Conservation (phyloP, 495 filamentous ascomycete species). For the Halenospora varia region DNA sequence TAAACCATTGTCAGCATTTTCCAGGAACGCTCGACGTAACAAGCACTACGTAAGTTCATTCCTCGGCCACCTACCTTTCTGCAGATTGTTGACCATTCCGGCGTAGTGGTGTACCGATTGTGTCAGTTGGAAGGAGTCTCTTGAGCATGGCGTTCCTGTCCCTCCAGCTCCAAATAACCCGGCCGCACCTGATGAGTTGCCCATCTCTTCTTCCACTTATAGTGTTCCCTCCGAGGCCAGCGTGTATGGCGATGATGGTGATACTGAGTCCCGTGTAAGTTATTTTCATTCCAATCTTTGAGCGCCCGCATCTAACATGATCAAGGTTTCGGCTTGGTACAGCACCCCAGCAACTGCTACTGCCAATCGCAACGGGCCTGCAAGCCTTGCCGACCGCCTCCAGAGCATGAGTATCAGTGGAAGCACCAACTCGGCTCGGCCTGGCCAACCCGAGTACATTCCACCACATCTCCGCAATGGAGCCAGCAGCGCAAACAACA, state of each 20-base stretch:
- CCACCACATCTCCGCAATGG: background rate
- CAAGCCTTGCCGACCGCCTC: too few species aligned
- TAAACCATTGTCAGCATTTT: constrained; percentile 48
- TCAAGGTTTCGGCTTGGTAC: background rate
- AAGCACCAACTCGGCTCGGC: background rate
- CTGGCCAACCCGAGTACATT: background rate
- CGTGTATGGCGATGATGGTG: background rate
- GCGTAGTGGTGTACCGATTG: constrained; percentile 52
- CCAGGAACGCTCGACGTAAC: constrained; percentile 48
- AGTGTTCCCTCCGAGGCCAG: background rate
- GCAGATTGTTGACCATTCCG: background rate
- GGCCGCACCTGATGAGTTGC: background rate
- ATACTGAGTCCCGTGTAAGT: background rate
- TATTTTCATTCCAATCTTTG: background rate
- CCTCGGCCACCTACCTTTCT: background rate
- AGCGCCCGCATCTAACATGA: background rate
- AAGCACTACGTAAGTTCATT: constrained; percentile 41
- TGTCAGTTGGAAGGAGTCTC: constrained; percentile 35
- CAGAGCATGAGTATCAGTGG: background rate
- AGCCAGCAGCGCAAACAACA: background rate
- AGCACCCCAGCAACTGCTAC: background rate
- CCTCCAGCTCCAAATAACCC: background rate
- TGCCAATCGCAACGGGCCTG: background rate
- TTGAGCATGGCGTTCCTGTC: constrained; percentile 11
- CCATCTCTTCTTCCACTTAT: background rate